phyloP scores from a whole-genome alignment of 2,329 filamentous ascomycete genomes.

The Thermomyces lanuginosus region DNA sequence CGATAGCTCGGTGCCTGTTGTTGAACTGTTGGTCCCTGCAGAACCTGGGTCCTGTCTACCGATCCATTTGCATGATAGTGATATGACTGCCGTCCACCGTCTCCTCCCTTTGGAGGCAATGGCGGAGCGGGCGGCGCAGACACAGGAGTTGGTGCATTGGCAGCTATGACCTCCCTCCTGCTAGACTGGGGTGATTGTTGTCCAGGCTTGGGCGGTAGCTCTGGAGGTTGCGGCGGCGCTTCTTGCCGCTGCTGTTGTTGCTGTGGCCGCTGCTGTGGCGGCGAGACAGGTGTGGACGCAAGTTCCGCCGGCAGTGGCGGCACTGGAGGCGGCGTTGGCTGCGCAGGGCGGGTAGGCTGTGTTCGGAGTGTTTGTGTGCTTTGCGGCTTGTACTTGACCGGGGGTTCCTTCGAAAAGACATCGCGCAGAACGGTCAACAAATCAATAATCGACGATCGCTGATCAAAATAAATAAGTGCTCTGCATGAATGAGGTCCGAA shows the following conservation, averaged over 20 bases:
- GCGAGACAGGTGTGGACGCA: slow-evolving; percentile 18
- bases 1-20: slow-evolving; percentile 3
- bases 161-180: too few relatives aligned
- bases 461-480: background rate
- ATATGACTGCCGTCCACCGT: slow-evolving; percentile 7
- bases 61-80: slow-evolving; percentile 6
- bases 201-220: slow-evolving; percentile 23
- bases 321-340: slow-evolving; percentile 43
- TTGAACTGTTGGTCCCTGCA: slow-evolving; percentile 14
- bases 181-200: slow-evolving; percentile 8
- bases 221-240: slow-evolving; percentile 14
- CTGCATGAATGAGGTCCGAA: background rate
- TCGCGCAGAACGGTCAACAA: slow-evolving; percentile 69
- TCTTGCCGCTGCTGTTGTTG: slow-evolving; percentile 3
- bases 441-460: slow-evolving; percentile 71
- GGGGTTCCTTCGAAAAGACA: slow-evolving; percentile 87
- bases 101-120: slow-evolving; percentile 20
- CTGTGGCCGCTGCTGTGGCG: slow-evolving; percentile 17
- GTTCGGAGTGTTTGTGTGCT: slow-evolving; percentile 12
- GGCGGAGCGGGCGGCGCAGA: slow-evolving; percentile 22
- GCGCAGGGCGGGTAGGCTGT: slow-evolving; percentile 12
- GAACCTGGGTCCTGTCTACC: slow-evolving; percentile 10
- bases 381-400: slow-evolving; percentile 53
- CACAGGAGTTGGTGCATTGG: slow-evolving; percentile 11
- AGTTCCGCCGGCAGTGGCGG: slow-evolving; percentile 56